A percentile compares a stretch with the other conserved stretches of the same genome.
phyloP scores from a whole-genome alignment of 2,329 filamentous ascomycete species.

The Didymella pinodella region DNA sequence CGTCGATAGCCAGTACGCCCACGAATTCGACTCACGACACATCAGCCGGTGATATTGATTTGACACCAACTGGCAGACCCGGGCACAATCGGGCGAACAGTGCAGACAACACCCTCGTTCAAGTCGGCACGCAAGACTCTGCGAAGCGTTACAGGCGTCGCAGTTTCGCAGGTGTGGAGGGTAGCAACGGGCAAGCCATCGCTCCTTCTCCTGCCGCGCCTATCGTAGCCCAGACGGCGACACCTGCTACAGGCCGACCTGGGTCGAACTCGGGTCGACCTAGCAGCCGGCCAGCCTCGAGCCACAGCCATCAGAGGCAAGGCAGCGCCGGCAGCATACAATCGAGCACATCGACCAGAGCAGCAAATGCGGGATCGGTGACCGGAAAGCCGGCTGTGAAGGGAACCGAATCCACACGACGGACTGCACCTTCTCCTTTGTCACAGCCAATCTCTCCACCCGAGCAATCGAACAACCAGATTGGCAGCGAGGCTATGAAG shows the following conservation, averaged over 20 bases:
- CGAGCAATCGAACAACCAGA: constrained; percentile 36
- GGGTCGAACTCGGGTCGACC: constrained; percentile 43
- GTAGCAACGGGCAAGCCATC: constrained; percentile 35
- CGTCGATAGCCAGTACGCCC: constrained; percentile 50
- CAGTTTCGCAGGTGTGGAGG: constrained; percentile 75
- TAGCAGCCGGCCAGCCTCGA: constrained; percentile 42
- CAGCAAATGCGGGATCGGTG: constrained; percentile 28
- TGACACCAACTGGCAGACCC: constrained; percentile 41
- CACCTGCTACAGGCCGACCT: constrained; percentile 30
- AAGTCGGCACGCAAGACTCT: constrained; percentile 67
- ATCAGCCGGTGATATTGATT: constrained; percentile 58
- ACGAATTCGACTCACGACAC: constrained; percentile 64
- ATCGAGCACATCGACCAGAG: constrained; percentile 43
- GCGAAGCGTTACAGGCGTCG: constrained; percentile 80
- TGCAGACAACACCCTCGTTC: constrained; percentile 74
- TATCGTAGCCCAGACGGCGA: constrained; percentile 24
- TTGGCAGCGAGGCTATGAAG: constrained; percentile 75
- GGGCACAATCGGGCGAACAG: constrained; percentile 66
- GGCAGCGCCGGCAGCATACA: constrained; percentile 51
- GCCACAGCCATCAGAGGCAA: constrained; percentile 48
- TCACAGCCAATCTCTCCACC: constrained; percentile 54
- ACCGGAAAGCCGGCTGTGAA: constrained; percentile 30
- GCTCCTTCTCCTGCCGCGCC: constrained; percentile 27
- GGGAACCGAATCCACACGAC: constrained; percentile 53
- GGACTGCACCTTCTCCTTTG: constrained; percentile 57